These are phyloP conservation scores for Aphanomyces stellatus DNA, from an alignment of 352 stramenopile species.

Conservation along the genomic window DNA sequence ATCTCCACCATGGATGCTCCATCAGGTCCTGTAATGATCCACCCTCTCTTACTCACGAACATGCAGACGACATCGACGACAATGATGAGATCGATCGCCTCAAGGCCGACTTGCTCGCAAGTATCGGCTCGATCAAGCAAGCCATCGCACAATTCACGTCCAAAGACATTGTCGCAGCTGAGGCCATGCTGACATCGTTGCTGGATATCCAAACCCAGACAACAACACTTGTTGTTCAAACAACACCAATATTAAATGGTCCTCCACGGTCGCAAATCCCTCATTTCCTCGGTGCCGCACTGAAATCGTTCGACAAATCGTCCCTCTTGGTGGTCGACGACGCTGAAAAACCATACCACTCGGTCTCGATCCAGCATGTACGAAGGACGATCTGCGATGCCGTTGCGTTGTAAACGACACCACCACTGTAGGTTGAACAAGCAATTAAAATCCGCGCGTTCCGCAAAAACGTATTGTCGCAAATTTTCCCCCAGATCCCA, in stretches of 20 bases:
- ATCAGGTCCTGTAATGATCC: no score
- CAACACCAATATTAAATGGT: no score
- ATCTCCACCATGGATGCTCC: no score
- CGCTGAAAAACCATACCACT: neutral
- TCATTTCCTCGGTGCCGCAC: neutral
- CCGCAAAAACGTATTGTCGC: constrained; percentile 10
- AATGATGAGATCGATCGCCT: neutral
- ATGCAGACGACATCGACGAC: no score
- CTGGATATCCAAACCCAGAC: neutral
- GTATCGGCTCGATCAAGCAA: neutral
- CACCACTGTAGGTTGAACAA: constrained; percentile 1
- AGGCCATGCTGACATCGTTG: neutral
- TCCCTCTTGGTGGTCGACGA: neutral
- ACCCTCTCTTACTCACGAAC: no score
- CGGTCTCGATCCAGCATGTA: constrained; percentile 5
- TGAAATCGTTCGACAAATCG: constrained; percentile 15
- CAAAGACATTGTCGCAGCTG: neutral
- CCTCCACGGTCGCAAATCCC: no score
- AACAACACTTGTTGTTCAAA: no score
- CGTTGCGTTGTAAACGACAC: neutral
- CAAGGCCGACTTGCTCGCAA: neutral
- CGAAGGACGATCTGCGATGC: neutral
- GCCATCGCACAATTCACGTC: neutral
- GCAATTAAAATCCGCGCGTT: constrained; percentile 19
- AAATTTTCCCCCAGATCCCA: neutral